phyloP scores from a whole-genome alignment of 441 rosid species.

The Hura crepitans region DNA sequence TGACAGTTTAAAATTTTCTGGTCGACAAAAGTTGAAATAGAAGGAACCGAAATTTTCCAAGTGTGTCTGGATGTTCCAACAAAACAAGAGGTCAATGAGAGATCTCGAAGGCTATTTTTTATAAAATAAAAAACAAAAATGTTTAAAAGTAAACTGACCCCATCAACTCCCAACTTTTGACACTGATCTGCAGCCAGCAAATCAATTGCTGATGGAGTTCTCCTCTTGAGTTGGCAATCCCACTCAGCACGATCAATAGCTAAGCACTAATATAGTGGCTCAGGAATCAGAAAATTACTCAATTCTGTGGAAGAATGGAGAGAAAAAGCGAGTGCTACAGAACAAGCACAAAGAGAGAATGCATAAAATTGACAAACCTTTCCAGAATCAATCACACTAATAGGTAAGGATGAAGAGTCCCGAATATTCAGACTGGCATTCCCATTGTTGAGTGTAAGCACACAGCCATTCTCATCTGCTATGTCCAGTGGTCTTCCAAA shows the following conservation, averaged over 20 bases:
- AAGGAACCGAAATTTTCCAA: constrained; percentile 1
- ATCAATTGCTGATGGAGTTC: constrained; percentile 53
- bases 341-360: constrained; percentile 1
- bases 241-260: constrained; percentile 42
- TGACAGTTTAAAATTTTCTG: background rate
- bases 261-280: constrained; percentile 38
- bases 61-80: background rate
- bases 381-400: constrained; percentile 54
- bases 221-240: constrained; percentile 44
- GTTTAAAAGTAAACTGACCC: constrained; percentile 39
- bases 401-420: constrained; percentile 50
- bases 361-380: constrained; percentile 40
- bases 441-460: constrained; percentile 33
- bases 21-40: background rate
- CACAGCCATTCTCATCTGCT: constrained; percentile 43
- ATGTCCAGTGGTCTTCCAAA: constrained; percentile 46
- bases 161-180: constrained; percentile 44
- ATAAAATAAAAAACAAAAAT: background rate
- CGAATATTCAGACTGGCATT: constrained; percentile 34
- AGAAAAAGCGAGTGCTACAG: background rate
- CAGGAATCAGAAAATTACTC: constrained; percentile 17
- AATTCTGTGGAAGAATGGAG: constrained; percentile 1
- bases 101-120: background rate
- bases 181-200: constrained; percentile 48
- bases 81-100: background rate